Percentiles rank a stretch among this genome's conserved stretches.
Conservation (phyloP, 2,329 filamentous ascomycete genomes). For the Aspergillus neotritici region DNA sequence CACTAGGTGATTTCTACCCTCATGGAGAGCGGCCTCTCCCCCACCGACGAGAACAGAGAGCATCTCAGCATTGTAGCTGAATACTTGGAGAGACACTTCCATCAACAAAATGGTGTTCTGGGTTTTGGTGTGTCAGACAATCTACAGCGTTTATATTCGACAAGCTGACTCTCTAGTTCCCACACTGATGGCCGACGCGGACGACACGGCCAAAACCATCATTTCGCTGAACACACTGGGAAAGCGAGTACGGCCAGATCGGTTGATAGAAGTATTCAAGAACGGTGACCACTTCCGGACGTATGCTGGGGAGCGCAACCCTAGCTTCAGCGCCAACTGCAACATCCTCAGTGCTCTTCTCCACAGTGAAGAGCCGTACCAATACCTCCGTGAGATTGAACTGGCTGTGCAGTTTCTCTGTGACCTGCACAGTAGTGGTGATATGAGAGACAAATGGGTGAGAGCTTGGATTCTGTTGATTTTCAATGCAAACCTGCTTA, state of each 20-base stretch:
- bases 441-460: conserved; percentile 5
- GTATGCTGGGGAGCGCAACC: not conserved
- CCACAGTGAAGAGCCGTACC: not conserved
- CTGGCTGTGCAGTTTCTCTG: conserved; percentile 2
- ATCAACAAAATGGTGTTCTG: too few species aligned
- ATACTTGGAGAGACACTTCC: too few species aligned
- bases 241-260: not conserved
- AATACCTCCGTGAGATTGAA: not conserved
- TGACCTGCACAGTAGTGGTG: not conserved
- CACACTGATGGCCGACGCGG: not conserved
- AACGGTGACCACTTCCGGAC: conserved; percentile 1
- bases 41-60: too few species aligned
- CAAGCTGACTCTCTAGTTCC: not conserved
- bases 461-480: conserved; percentile 7
- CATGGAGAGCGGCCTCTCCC: too few species aligned
- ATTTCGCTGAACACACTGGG: not conserved
- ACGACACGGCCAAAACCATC: conserved; percentile 4
- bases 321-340: conserved; percentile 2
- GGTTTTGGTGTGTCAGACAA: too few species aligned
- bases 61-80: too few species aligned
- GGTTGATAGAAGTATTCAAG: conserved; percentile 1
- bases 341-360: conserved; percentile 2
- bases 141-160: not conserved
- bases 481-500: not conserved
- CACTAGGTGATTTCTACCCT: too few species aligned